Evolutionary conservation across 2,329 filamentous ascomycete species (phyloP), one percentile per base, ranked within the genome.

Genomic region (Neonectria faginata): DNA sequence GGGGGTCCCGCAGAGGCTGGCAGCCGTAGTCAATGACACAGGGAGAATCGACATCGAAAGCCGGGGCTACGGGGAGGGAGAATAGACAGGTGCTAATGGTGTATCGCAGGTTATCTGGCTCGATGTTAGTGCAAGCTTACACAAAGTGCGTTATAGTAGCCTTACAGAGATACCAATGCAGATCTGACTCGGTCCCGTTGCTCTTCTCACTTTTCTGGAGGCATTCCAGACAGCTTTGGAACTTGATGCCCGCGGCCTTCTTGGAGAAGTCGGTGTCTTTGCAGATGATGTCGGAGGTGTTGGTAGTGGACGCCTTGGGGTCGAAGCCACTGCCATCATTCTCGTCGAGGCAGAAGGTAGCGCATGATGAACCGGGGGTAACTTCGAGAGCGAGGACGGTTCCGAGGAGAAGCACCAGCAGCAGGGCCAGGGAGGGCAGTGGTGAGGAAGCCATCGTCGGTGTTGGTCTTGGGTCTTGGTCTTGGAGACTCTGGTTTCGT

Each of bases 281-380:
- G 62, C 85, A 86, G 0, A 79, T 77, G 5, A 89, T 80, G 16
- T 88, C 85, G 1, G 77, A 75, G 1, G 80, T 65, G 18, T 76
- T 81, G 0, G 83, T 88, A 4, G 70, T 78, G 0, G 84, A 60
- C 10, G 76, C 73, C 2, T 69, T 67, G 0, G 82, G 68, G 20
- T 79, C 75, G 31, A 77, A 73, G 0, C 73, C 64, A 56, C 83
- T 78, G 3, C 41, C 73, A 11, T 75, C 71, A 0, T 70, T 61
- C 7, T 77, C 74, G 67, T 85, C 80, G 16, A 85, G 69, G 64
- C 86, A 88, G 5, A 82, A 64, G 0, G 80, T 73, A 1, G 84
- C 79, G 71, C 86, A 88, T n/a, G 77, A 70, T 1, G 86, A 88
- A 8, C 82, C 83, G 0, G 85, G 82, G 1, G 84, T 82, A 2